Base-by-base conservation (phyloP, 768 basidiomycete species). In the Hysterangium stoloniferum region DNA sequence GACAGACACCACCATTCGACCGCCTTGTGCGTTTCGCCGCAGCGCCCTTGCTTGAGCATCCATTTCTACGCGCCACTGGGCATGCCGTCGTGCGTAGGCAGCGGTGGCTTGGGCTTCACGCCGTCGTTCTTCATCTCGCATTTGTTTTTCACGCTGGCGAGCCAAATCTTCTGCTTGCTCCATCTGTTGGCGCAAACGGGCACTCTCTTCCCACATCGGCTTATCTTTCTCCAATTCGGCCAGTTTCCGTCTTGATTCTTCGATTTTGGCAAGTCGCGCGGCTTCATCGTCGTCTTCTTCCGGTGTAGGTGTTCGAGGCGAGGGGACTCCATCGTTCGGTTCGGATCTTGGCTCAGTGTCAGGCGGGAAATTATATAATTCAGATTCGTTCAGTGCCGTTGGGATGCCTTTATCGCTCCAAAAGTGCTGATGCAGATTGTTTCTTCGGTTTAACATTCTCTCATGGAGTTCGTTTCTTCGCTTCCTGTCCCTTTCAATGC, bases 231-330 rank as follows among this genome's bases (percentile, higher is more conserved):
- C 82, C 2, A 86, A 74, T 56, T 86, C 80, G 4, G 76, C 79
- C 33, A 84, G 68, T 58, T 84, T 86, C 35, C 77, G 73, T 36
- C 78, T 75, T 4, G 84, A 83, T 60, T 83, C 79, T 17, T 73
- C 78, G 52, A 86, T 77, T 24, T 66, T 67, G 12, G 70, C 70
- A 37, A 59, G 64, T 44, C 68, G 70, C 4, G 57, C 59, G 11
- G 59, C 65, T 25, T 76, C 73, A 34, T 71, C 64, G 41, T 71
- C 64, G 22, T 56, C 54, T 44, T 61, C 62, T 29, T 13, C 15
- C 27, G 46, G 19, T 12, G 46, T 35, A n/a, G n/a, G 46, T 15
- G 42, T 35, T 13, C 20, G 17, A 8, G 29, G 24, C 20, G 31
- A 8, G 34, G 51, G 9, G n/a, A 6, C 24, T 59, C 54, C 9